Percentiles rank a stretch among this genome's conserved stretches.
Conservation (phyloP, 371 early-diverging fungal genomes). For the Lichtheimia corymbifera region DNA sequence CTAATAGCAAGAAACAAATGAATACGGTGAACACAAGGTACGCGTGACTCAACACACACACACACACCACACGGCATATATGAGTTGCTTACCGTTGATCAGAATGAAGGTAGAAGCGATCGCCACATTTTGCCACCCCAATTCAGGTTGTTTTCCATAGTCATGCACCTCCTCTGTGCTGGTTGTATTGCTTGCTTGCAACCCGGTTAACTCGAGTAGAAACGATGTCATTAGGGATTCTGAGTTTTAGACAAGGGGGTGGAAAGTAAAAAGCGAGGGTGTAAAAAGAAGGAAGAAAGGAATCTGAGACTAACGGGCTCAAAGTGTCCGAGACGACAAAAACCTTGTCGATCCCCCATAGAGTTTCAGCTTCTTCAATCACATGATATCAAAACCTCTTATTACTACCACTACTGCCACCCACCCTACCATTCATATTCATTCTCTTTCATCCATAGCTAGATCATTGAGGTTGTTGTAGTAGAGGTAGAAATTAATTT, state of each 20-base stretch:
- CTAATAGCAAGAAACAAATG: conserved; percentile 36
- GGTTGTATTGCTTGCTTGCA: neutral
- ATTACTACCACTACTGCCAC: too few relatives aligned
- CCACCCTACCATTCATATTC: too few relatives aligned
- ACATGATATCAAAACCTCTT: too few relatives aligned
- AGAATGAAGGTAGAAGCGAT: conserved; percentile 50
- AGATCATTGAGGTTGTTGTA: too few relatives aligned
- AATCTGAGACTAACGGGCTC: too few relatives aligned
- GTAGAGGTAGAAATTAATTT: too few relatives aligned
- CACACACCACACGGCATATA: neutral
- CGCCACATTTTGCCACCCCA: conserved; percentile 47
- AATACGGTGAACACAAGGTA: neutral
- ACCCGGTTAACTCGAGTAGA: conserved; percentile 5
- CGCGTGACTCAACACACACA: neutral
- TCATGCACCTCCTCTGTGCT: neutral
- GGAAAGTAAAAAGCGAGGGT: neutral
- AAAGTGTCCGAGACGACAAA: too few relatives aligned
- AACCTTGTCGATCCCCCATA: too few relatives aligned
- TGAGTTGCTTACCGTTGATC: conserved; percentile 36
- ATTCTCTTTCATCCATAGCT: too few relatives aligned
- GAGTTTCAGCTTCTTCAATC: too few relatives aligned
- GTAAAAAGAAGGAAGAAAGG: too few relatives aligned
- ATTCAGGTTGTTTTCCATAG: conserved; percentile 9
- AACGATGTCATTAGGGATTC: neutral
- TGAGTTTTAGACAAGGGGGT: neutral